Evolutionary conservation across 2,329 filamentous ascomycete species (phyloP), one percentile per base, ranked within the genome.

Genomic region (Rutstroemia sydowiana): DNA sequence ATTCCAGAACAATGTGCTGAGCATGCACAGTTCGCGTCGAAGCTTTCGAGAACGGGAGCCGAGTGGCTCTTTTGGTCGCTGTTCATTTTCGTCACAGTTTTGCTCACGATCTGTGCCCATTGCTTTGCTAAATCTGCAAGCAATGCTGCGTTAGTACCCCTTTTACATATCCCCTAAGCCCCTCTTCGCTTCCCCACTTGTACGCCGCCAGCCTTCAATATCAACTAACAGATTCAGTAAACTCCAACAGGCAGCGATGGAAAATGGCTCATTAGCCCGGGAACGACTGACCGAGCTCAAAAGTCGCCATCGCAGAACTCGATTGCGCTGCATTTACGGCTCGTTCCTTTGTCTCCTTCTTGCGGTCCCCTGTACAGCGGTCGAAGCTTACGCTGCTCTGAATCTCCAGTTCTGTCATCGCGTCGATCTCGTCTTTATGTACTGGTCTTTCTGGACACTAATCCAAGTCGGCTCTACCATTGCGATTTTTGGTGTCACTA

Each of bases 381-480:
- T 81, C 66, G 78, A 82, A 61, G 75, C 75, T 11, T 81, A 74
- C 43, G 59, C 60, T 1, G 39, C 54, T 5, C 59, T 61, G 50
- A 60, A 59, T 39, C 60, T 63, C 40, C 40, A 81, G 55, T 82
- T 79, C 57, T 82, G 79, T 56, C 75, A 78, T 40, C 76, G 77
- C 14, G 78, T 82, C 57, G 75, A 81, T 57, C 71, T 81, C 51
- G 79, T 79, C 67, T 72, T 57, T 31, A 66, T 82, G 0, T 81
- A 80, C 63, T 82, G 78, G 78, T 75, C 77, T 0, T 79, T 77
- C 2, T 82, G 77, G 76, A 78, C 76, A 20, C 77, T 79, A 71
- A 68, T 80, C 8, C 76, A 79, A 56, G 66, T 81, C 5, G 78
- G 78, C 2, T 75, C 76, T 2, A 64, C 77, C 53, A 77, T 81